Evolutionary conservation across 441 rosid species (phyloP).

Genomic region (Arabidopsis lyrata): DNA sequence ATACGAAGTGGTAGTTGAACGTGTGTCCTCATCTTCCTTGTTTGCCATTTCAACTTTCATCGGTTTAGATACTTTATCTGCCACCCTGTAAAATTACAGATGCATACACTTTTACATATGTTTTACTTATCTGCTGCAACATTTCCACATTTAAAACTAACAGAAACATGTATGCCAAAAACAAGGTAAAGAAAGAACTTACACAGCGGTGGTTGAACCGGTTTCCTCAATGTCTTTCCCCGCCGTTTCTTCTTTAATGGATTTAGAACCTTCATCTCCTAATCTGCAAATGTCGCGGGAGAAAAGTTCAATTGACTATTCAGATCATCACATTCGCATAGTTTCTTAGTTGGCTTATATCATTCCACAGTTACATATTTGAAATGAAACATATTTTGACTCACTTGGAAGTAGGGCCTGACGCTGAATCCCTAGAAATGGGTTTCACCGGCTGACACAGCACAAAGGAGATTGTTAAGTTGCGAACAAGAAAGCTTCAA

Average conservation of each 20-base stretch:
- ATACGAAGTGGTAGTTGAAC: conserved; percentile 77
- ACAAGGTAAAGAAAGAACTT: conserved; percentile 35
- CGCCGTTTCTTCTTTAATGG: conserved; percentile 44
- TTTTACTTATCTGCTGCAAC: conserved; percentile 19
- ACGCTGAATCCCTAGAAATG: conserved; percentile 48
- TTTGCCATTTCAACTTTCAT: conserved; percentile 47
- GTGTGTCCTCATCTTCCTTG: conserved; percentile 84
- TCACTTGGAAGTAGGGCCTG: conserved; percentile 60
- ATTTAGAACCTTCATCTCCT: conserved; percentile 52
- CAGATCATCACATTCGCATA: background rate
- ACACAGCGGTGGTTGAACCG: conserved; percentile 67
- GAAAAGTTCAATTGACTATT: conserved; percentile 30
- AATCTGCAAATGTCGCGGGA: conserved; percentile 49
- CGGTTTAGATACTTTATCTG: conserved; percentile 52
- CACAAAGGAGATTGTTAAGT: conserved; percentile 19
- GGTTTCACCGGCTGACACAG: conserved; percentile 59
- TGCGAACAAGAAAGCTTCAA: conserved; percentile 11
- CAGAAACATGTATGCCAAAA: background rate
- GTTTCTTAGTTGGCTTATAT: conserved; percentile 8
- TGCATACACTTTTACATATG: conserved; percentile 5
- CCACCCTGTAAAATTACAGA: conserved; percentile 52
- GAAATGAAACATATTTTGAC: conserved; percentile 42
- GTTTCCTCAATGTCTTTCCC: conserved; percentile 71
- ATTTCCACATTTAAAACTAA: background rate
- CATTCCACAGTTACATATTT: background rate